Evolutionary conservation across 1,139 yeast genomes (phyloP).

Genomic region (Blastobotrys proliferans): DNA sequence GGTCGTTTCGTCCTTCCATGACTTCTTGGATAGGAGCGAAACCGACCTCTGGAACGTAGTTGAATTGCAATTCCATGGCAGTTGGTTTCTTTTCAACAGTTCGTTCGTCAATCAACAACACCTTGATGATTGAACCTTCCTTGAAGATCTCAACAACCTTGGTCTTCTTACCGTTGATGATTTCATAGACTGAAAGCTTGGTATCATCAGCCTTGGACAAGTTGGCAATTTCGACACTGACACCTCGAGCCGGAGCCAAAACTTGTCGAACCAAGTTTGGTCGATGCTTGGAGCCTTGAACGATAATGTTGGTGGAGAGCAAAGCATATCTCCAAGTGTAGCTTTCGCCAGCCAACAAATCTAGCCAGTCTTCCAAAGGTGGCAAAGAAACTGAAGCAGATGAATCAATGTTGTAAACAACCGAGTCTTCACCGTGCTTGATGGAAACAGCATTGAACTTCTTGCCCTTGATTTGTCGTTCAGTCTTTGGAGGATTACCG

Average conservation of each 20-base stretch:
- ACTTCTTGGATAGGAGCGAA: constrained; percentile 92
- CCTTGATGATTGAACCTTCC: constrained; percentile 50
- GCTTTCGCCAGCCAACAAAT: constrained; percentile 71
- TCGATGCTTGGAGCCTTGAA: constrained; percentile 78
- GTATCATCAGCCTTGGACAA: constrained; percentile 51
- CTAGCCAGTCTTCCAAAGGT: constrained; percentile 58
- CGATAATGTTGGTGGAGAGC: constrained; percentile 70
- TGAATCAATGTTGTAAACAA: constrained; percentile 48
- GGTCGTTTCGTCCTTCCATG: constrained; percentile 83
- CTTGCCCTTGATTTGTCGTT: constrained; percentile 35
- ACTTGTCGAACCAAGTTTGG: constrained; percentile 76
- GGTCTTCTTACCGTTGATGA: constrained; percentile 64
- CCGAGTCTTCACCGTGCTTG: constrained; percentile 35
- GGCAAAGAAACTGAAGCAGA: constrained; percentile 38
- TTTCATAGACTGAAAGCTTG: constrained; percentile 61
- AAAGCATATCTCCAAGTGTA: constrained; percentile 92
- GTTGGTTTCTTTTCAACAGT: constrained; percentile 73
- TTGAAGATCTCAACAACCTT: constrained; percentile 63
- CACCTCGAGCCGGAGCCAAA: constrained; percentile 66
- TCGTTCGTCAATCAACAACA: constrained; percentile 83
- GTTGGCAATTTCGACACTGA: constrained; percentile 60
- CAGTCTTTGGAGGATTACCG: constrained; percentile 45
- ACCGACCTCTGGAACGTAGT: constrained; percentile 79
- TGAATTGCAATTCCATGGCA: constrained; percentile 71
- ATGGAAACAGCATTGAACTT: constrained; percentile 35